Evolutionary conservation across 2,329 filamentous ascomycete genomes (phyloP).

Genomic region (Periconia digitata): DNA sequence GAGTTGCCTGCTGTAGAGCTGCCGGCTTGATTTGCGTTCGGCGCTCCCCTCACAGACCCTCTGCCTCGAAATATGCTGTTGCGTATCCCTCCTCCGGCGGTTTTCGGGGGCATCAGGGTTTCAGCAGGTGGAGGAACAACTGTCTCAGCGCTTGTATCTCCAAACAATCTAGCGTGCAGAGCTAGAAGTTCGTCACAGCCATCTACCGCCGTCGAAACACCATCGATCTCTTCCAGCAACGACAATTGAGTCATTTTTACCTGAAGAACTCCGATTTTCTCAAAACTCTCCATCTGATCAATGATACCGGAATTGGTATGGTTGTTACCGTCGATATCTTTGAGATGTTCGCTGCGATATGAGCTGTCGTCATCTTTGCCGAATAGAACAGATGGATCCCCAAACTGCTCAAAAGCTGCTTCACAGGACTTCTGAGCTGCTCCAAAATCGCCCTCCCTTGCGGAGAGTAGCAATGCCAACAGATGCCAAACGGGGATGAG

Average conservation of each 20-base stretch:
- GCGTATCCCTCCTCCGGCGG: slow-evolving; percentile 67
- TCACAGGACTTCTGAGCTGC: slow-evolving; percentile 77
- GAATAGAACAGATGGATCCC: slow-evolving; percentile 69
- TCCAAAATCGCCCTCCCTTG: slow-evolving; percentile 79
- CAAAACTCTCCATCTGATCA: slow-evolving; percentile 78
- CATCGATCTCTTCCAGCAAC: slow-evolving; percentile 80
- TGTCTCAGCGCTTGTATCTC: slow-evolving; percentile 51
- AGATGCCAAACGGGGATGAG: slow-evolving; percentile 90
- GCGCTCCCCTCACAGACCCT: slow-evolving; percentile 30
- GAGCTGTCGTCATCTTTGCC: slow-evolving; percentile 56
- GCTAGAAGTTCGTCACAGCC: slow-evolving; percentile 81
- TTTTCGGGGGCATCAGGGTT: slow-evolving; percentile 56
- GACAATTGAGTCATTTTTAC: slow-evolving; percentile 93
- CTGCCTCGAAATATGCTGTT: slow-evolving; percentile 74
- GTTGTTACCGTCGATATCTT: slow-evolving; percentile 36
- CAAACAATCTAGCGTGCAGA: slow-evolving; percentile 80
- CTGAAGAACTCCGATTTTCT: slow-evolving; percentile 87
- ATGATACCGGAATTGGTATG: slow-evolving; percentile 56
- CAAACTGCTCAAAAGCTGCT: slow-evolving; percentile 88
- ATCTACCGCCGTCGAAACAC: slow-evolving; percentile 83
- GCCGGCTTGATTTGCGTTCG: slow-evolving; percentile 19
- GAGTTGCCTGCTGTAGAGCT: slow-evolving; percentile 29
- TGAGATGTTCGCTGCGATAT: slow-evolving; percentile 69
- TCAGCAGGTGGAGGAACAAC: slow-evolving; percentile 43
- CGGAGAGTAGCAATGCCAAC: slow-evolving; percentile 80